Base-by-base conservation (phyloP, 129 eudicot genomes). In the Escallonia herrerae region DNA sequence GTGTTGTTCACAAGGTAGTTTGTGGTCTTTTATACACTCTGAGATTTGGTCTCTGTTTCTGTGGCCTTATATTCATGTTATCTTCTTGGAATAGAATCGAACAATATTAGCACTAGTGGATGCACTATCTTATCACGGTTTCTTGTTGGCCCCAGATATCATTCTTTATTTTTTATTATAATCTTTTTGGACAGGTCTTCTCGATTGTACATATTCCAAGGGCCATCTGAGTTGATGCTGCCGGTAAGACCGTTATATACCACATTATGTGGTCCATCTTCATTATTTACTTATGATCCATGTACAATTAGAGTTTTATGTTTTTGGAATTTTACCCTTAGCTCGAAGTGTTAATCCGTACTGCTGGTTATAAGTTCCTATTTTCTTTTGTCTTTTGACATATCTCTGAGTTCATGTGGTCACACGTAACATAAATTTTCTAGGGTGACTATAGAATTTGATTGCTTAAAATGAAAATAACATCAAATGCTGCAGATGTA, bases 141-240 rank as follows among this genome's bases (percentile, higher is more conserved):
- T 54, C 15, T 39, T 63, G 15, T 61, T 45, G 58, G 47, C 1
- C 33, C 14, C 33, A 69, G 42, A 51, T 5, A 8, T 33, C 40
- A 38, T 7, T 56, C 66, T 5, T 52, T 73, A 33, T 39, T 10
- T 68, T 41, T 40, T 66, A 22, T 53, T 56, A 50, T 56, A 43
- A 15, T 44, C 55, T 70, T 33, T 45, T 42, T 55, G 15, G 51
- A 15, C 86, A 94, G 99, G 42, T 94, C 99, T 1, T 65, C 99
- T 56, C 90, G 99, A 66, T 66, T 94, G 65, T 94, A 94, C 83
- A 80, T 94, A 84, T 81, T 94, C 57, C 95, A 94, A 75, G 99
- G 99, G 44, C 99, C 99, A 55, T 8, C 82, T 71, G 95, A 89
- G 54, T 75, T 94, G 81, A 94, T 89, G 99, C 95, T 83, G 44